Conservation (phyloP, 768 basidiomycete genomes). For the Omphalotus guepiniiformis region DNA sequence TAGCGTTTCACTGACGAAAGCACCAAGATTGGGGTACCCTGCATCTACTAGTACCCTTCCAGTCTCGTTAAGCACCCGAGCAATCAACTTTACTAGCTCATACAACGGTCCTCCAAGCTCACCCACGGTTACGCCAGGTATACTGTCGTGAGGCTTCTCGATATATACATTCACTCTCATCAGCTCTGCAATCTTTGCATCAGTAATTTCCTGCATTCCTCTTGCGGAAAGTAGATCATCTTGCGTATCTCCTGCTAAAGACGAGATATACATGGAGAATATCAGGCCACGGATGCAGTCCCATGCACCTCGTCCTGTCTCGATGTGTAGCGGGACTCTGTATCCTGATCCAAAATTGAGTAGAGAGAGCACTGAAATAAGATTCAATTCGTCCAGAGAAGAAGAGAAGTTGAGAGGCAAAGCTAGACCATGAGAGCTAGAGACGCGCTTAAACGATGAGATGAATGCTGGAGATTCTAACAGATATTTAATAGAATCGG, state of each 20-base stretch:
- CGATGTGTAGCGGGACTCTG: conserved; percentile 64
- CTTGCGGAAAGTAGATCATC: conserved; percentile 61
- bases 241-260: conserved; percentile 38
- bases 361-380: conserved; percentile 72
- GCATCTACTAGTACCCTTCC: conserved; percentile 55
- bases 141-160: conserved; percentile 64
- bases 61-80: conserved; percentile 63
- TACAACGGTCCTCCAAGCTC: conserved; percentile 72
- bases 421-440: conserved; percentile 61
- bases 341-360: conserved; percentile 86
- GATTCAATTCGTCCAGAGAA: conserved; percentile 69
- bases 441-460: conserved; percentile 57
- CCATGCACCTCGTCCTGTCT: conserved; percentile 78
- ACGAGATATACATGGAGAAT: conserved; percentile 68
- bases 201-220: conserved; percentile 54
- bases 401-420: conserved; percentile 81
- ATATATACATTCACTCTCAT: conserved; percentile 66
- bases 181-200: conserved; percentile 63
- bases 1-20: conserved; percentile 68
- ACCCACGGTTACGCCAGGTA: conserved; percentile 70
- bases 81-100: conserved; percentile 68
- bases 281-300: conserved; percentile 75
- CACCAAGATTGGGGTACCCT: conserved; percentile 69
- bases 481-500: conserved; percentile 54
- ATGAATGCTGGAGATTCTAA: conserved; percentile 63